Evolutionary conservation across 2,329 filamentous ascomycete genomes (phyloP).

Genomic region (Paradendryphiella salina): DNA sequence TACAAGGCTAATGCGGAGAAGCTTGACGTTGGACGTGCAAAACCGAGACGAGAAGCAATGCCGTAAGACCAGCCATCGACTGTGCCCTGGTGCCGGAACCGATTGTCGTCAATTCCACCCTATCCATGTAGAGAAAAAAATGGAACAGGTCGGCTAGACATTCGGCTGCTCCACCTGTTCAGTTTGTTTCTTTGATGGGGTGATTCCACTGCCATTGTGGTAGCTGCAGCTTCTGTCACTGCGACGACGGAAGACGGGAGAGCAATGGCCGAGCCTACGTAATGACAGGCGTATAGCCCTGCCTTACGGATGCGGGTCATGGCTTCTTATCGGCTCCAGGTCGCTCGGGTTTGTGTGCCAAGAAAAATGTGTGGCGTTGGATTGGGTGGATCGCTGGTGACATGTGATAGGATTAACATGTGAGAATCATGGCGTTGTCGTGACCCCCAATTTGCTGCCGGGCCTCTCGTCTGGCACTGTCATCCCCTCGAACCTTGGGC

Average conservation of each 20-base stretch:
- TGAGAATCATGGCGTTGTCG: conserved; percentile 27
- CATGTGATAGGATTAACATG: conserved; percentile 33
- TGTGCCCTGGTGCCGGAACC: not conserved
- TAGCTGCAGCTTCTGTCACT: no score
- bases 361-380: conserved; percentile 19
- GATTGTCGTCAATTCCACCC: not conserved
- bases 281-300: no score
- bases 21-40: conserved; percentile 8
- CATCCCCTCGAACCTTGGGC: conserved; percentile 11
- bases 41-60: not conserved
- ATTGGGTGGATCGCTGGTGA: conserved; percentile 19
- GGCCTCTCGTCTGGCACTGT: conserved; percentile 9
- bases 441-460: conserved; percentile 25
- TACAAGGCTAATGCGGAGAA: conserved; percentile 6
- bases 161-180: no score
- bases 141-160: no score
- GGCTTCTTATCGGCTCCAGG: not conserved
- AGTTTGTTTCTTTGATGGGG: no score
- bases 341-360: conserved; percentile 10
- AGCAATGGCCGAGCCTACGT: no score
- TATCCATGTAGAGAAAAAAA: no score
- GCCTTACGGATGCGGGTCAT: no score
- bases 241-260: no score
- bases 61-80: conserved; percentile 1
- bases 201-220: not conserved